These are phyloP conservation scores for Boletus tylopilopsis DNA, from an alignment of 768 basidiomycete genomes.

Conservation along the genomic window DNA sequence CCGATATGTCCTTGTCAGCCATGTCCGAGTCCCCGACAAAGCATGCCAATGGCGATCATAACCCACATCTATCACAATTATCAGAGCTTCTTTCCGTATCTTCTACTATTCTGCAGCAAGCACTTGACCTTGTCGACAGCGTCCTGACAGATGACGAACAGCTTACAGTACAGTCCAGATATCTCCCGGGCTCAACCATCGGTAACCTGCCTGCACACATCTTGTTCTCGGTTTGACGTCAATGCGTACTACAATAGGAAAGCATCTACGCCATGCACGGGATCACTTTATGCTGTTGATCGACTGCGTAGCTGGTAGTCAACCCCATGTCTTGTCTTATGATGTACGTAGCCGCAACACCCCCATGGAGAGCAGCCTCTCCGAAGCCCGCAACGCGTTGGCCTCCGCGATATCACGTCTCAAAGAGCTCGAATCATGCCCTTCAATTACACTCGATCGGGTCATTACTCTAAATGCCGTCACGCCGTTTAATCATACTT, in stretches of 20 bases:
- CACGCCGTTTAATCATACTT: conserved; percentile 71
- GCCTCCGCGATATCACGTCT: conserved; percentile 53
- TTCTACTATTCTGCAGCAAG: conserved; percentile 65
- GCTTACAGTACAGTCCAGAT: conserved; percentile 62
- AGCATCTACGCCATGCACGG: conserved; percentile 81
- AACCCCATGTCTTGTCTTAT: conserved; percentile 62
- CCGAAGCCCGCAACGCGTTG: conserved; percentile 56
- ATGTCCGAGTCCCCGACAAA: conserved; percentile 21
- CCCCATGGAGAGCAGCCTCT: conserved; percentile 72
- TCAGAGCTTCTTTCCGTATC: conserved; percentile 64
- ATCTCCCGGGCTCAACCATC: conserved; percentile 84
- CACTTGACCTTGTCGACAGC: conserved; percentile 66
- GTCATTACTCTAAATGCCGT: conserved; percentile 74
- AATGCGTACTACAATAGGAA: conserved; percentile 47
- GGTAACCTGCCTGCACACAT: conserved; percentile 40
- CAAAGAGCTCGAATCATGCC: conserved; percentile 45
- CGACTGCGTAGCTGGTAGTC: conserved; percentile 45
- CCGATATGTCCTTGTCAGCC: conserved; percentile 8
- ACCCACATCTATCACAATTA: conserved; percentile 30
- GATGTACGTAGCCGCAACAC: conserved; percentile 75
- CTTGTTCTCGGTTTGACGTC: background rate
- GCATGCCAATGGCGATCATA: conserved; percentile 6
- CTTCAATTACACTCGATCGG: conserved; percentile 43
- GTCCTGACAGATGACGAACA: conserved; percentile 66
- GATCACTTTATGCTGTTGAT: conserved; percentile 76